These are phyloP conservation scores for Colletotrichum orchidophilum DNA, from an alignment of 2,329 filamentous ascomycete genomes.

Conservation along the genomic window DNA sequence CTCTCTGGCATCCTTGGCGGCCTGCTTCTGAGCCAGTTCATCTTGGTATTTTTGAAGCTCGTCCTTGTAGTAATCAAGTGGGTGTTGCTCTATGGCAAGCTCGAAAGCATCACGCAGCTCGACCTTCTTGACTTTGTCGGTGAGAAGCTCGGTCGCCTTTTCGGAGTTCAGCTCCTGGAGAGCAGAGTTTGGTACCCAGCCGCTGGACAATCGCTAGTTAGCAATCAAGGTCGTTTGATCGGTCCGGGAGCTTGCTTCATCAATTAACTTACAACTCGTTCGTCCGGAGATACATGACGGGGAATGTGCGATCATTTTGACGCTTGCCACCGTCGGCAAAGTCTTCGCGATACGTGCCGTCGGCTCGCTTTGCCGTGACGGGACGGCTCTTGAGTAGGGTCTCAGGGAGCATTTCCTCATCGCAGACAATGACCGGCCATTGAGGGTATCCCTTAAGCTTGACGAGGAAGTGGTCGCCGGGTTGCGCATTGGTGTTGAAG, in stretches of 20 bases:
- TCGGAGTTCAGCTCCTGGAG: conserved; percentile 80
- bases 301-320: conserved; percentile 84
- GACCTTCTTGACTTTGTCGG: conserved; percentile 82
- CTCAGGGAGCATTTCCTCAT: conserved; percentile 91
- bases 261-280: conserved; percentile 89
- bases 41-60: conserved; percentile 77
- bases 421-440: conserved; percentile 94
- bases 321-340: conserved; percentile 90
- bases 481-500: conserved; percentile 80
- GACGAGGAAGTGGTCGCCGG: conserved; percentile 91
- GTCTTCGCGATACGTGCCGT: conserved; percentile 88
- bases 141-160: conserved; percentile 73
- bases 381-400: conserved; percentile 81
- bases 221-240: not conserved
- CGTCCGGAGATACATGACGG: conserved; percentile 93
- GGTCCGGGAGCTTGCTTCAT: not conserved
- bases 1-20: conserved; percentile 54
- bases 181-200: conserved; percentile 89
- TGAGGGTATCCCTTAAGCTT: conserved; percentile 94
- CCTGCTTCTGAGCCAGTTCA: conserved; percentile 68
- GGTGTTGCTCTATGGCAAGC: conserved; percentile 80
- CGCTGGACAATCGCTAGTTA: conserved; percentile 60
- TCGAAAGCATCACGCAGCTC: conserved; percentile 78
- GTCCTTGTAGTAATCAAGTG: conserved; percentile 84
- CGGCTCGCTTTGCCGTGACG: conserved; percentile 81